Conservation (phyloP, 2,329 filamentous ascomycete genomes). For the Aspergillus brasiliensis region DNA sequence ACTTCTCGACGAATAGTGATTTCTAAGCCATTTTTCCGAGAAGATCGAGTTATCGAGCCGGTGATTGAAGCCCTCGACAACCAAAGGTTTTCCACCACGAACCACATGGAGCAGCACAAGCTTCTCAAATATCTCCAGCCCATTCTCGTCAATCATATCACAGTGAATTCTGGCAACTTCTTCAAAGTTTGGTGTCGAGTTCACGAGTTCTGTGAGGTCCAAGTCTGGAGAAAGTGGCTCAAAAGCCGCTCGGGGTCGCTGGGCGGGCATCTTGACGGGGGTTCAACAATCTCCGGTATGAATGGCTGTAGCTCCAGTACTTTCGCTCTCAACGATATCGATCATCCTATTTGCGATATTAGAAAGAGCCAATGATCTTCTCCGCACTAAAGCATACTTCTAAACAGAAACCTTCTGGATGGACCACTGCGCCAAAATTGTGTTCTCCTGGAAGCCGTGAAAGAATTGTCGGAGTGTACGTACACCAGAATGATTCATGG, state of each 20-base stretch:
- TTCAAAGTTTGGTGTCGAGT: slow-evolving; percentile 79
- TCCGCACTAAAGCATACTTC: background rate
- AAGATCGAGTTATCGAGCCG: slow-evolving; percentile 77
- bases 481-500: background rate
- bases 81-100: slow-evolving; percentile 79
- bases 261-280: slow-evolving; percentile 67
- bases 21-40: slow-evolving; percentile 75
- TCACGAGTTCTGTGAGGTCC: slow-evolving; percentile 73
- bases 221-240: slow-evolving; percentile 87
- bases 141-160: slow-evolving; percentile 74
- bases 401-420: background rate
- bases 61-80: slow-evolving; percentile 85
- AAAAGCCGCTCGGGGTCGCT: slow-evolving; percentile 83
- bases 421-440: background rate
- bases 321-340: background rate
- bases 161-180: slow-evolving; percentile 80
- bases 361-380: background rate
- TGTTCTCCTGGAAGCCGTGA: background rate
- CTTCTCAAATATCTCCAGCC: slow-evolving; percentile 79
- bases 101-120: slow-evolving; percentile 83
- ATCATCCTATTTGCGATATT: background rate
- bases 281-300: background rate
- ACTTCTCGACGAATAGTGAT: slow-evolving; percentile 79
- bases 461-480: background rate
- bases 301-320: background rate